Evolutionary conservation across 495 filamentous ascomycete species (phyloP), one percentile per base, ranked within the genome.

Genomic region (Podospora pseudocomata): DNA sequence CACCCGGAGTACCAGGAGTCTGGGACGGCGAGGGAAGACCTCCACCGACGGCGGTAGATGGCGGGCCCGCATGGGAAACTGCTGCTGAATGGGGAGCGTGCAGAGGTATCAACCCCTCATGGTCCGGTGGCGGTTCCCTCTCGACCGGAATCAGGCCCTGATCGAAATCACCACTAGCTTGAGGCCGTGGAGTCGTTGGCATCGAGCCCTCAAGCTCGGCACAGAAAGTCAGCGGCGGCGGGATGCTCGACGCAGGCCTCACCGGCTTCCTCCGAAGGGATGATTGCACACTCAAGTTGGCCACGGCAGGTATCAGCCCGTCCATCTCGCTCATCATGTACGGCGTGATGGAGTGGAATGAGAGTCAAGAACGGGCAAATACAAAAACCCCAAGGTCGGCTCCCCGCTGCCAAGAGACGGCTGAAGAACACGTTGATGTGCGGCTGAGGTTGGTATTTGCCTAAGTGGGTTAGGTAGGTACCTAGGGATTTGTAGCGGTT

Each of bases 231-330:
- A 19, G 60, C 34, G 55, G 60, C 34, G 20, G n/a, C 3, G 53
- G 7, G 39, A 13, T 49, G 39, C 9, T 49, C 15, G 9, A 49
- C 3, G 6, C 39, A 9, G 15, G 2, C 39, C 39, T 16, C 2
- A 49, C 39, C 13, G 39, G 39, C 39, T 49, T 49, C 39, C 39
- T 49, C 39, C 39, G 39, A 16, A 49, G 39, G 15, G 39, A 49
- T 13, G 39, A 3, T 49, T 49, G 39, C 34, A 66, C 7, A 54
- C 55, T 55, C 49, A 66, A 23, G 28, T 58, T 27, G 49, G 53
- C 55, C 64, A 66, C 34, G 64, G 64, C 27, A 20, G 64, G 27
- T 49, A 49, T 16, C 39, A 49, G 39, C 39, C 39, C 39, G 39
- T 49, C 39, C 39, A 49, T 49, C 39, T 49, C 13, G 5, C 9